A percentile compares a stretch with the other conserved stretches of the same genome.
These are phyloP conservation scores for Suhomyces emberorum DNA, from an alignment of 805 yeast genomes.

Conservation along the genomic window DNA sequence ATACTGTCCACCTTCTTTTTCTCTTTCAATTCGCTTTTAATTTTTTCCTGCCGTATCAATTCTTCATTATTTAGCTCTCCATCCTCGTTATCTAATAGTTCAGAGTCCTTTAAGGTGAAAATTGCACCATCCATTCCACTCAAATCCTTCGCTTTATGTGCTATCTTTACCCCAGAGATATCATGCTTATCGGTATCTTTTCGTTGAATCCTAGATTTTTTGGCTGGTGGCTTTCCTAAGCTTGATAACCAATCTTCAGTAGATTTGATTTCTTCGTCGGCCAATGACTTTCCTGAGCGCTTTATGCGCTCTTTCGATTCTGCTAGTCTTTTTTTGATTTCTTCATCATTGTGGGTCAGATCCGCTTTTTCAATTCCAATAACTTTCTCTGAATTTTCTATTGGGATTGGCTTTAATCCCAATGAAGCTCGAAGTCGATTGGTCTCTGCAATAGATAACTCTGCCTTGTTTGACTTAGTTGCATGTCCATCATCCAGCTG, in stretches of 20 bases:
- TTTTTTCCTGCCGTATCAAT: conserved; percentile 20
- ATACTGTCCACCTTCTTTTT: conserved; percentile 19
- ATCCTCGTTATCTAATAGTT: conserved; percentile 30
- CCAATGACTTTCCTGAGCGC: conserved; percentile 20
- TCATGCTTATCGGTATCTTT: conserved; percentile 17
- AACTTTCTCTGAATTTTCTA: conserved; percentile 1
- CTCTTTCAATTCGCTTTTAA: conserved; percentile 28
- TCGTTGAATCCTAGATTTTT: conserved; percentile 2
- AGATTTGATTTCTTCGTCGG: conserved; percentile 21
- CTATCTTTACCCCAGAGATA: conserved; percentile 38
- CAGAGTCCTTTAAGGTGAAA: conserved; percentile 56
- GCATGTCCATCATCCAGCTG: not conserved
- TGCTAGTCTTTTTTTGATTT: conserved; percentile 13
- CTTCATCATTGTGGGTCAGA: conserved; percentile 6
- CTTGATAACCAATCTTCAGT: conserved; percentile 44
- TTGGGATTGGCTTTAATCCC: conserved; percentile 52
- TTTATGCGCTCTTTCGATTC: conserved; percentile 18
- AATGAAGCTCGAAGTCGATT: conserved; percentile 48
- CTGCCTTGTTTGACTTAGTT: conserved; percentile 5
- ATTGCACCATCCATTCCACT: conserved; percentile 41
- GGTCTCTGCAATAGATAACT: conserved; percentile 50
- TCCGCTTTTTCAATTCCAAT: not conserved
- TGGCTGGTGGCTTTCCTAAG: conserved; percentile 17
- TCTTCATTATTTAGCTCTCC: conserved; percentile 41
- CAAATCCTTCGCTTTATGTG: conserved; percentile 45